phyloP scores from a whole-genome alignment of 1,284 basidiomycete species.

The Pisolithus thermaeus region DNA sequence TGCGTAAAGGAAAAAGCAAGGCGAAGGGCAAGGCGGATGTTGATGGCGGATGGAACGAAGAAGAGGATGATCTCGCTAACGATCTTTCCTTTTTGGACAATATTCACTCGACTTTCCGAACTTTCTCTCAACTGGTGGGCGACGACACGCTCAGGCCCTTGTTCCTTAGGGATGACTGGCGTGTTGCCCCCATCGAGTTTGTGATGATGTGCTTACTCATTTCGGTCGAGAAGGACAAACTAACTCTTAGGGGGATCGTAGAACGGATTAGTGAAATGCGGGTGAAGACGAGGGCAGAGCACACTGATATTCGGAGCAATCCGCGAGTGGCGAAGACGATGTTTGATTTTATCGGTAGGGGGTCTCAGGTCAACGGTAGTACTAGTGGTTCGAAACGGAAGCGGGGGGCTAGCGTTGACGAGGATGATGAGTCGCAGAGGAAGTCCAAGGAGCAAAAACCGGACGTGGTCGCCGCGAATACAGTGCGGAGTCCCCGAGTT shows the following conservation, averaged over 20 bases:
- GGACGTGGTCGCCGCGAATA: not conserved
- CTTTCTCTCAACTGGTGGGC: slow-evolving; percentile 38
- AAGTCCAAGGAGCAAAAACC: slow-evolving; percentile 12
- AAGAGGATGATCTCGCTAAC: slow-evolving; percentile 22
- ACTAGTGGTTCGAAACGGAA: slow-evolving; percentile 17
- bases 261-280: slow-evolving; percentile 45
- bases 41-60: slow-evolving; percentile 13
- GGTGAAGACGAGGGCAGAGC: slow-evolving; percentile 38
- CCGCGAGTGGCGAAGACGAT: slow-evolving; percentile 43
- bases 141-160: slow-evolving; percentile 27
- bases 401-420: slow-evolving; percentile 18
- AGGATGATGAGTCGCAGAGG: slow-evolving; percentile 4
- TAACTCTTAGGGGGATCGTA: slow-evolving; percentile 36
- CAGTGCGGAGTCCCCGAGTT: not conserved
- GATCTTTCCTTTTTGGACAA: slow-evolving; percentile 29
- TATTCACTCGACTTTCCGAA: slow-evolving; percentile 37
- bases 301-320: slow-evolving; percentile 52
- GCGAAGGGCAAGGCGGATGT: slow-evolving; percentile 1
- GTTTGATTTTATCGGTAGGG: slow-evolving; percentile 36
- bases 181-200: slow-evolving; percentile 59
- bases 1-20: not conserved
- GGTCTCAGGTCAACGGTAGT: not conserved
- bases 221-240: slow-evolving; percentile 33
- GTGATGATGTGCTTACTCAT: slow-evolving; percentile 49
- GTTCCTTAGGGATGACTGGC: slow-evolving; percentile 32